phyloP scores from a whole-genome alignment of 2,329 filamentous ascomycete genomes.

The Penicillium sclerotigenum region DNA sequence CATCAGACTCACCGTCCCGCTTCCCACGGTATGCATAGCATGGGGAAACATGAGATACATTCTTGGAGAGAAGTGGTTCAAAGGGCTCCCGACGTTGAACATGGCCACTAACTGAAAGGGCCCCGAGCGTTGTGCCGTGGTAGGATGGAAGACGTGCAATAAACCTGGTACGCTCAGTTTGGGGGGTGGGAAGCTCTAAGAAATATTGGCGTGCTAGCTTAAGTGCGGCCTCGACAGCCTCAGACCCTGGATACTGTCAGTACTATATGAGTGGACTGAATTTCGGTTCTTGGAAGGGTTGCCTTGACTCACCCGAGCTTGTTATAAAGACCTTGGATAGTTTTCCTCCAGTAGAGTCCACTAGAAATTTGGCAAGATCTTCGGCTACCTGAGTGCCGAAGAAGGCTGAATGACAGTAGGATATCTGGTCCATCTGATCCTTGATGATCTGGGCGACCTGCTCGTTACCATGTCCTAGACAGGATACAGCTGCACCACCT shows the following conservation, averaged over 20 bases:
- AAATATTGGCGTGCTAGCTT: conserved; percentile 68
- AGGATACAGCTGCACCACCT: conserved; percentile 69
- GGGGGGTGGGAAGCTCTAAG: conserved; percentile 51
- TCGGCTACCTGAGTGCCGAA: conserved; percentile 56
- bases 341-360: conserved; percentile 50
- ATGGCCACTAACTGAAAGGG: conserved; percentile 62
- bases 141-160: conserved; percentile 66
- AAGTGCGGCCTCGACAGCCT: conserved; percentile 66
- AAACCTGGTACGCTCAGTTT: conserved; percentile 57
- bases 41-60: conserved; percentile 61
- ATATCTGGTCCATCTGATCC: conserved; percentile 57
- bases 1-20: conserved; percentile 51
- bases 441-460: conserved; percentile 60
- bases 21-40: conserved; percentile 65
- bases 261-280: background rate
- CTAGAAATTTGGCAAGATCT: conserved; percentile 51
- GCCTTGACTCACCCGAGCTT: conserved; percentile 50
- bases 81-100: conserved; percentile 59
- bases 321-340: conserved; percentile 57
- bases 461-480: conserved; percentile 64
- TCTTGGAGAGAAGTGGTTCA: conserved; percentile 55
- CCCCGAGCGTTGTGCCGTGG: conserved; percentile 67
- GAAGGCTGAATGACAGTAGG: conserved; percentile 59
- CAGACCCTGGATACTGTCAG: conserved; percentile 50
- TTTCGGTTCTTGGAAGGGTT: background rate